Base-by-base conservation (phyloP, 176 grass and related monocot species). In the Musa schizocarpa region DNA sequence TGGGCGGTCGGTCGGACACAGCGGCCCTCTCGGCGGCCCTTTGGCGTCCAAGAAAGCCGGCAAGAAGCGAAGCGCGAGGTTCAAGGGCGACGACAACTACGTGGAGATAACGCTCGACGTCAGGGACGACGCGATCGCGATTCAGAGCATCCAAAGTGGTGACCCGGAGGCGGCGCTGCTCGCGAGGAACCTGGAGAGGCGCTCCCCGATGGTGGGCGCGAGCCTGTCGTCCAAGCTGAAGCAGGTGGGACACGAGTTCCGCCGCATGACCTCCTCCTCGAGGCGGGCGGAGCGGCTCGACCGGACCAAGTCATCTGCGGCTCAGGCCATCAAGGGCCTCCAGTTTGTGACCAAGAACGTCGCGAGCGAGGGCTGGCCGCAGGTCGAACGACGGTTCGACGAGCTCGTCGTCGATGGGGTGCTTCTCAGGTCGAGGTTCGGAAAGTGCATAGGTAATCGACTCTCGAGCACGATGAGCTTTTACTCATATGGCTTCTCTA, bases 81-180 rank as follows among this genome's bases (percentile, higher is more conserved):
- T 93, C 78, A 89, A 90, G 81, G 90, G 89, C 21, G 87, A 87
- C 53, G 85, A 94, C 13, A 83, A 85, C 80, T 91, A 89, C 80
- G 80, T 94, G 2, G 90, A 99, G 88, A 81, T 99, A 57, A 94
- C 88, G 20, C 66, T 99, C n/a, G 88, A 94, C 71, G 74, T 94
- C 51, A 54, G 74, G 4, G 82, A 62, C 23, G 85, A 85, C 52
- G 59, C 52, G 4, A 80, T 98, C 21, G 50, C 88, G 43, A 80
- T 93, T 69, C 88, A 80, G 43, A 52, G 74, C 81, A 57, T 88
- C 74, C 66, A 68, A 72, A 19, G 10, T 34, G 79, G 3, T 7
- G 69, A 80, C 75, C 83, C 68, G 13, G 85, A 88, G n/a, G 52
- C 54, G 25, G 75, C 78, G 61, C 77, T 79, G 23, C 88, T 91